These are phyloP conservation scores for Rhodotorula taiwanensis DNA, from an alignment of 768 basidiomycete genomes.

Conservation along the genomic window DNA sequence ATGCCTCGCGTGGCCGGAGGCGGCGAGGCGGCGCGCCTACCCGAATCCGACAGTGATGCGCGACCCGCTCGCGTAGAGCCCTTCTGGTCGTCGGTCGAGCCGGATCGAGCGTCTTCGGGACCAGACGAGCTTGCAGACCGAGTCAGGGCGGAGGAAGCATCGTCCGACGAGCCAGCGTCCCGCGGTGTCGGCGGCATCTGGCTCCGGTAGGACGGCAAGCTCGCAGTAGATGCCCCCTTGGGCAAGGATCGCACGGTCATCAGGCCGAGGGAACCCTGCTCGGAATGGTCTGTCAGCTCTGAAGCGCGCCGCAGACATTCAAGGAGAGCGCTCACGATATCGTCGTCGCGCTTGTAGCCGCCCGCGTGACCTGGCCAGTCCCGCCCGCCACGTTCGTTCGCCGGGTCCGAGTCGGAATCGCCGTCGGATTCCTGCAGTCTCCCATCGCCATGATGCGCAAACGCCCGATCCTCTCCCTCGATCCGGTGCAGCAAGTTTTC, in stretches of 20 bases:
- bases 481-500: background rate
- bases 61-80: too few relatives aligned
- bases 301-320: background rate
- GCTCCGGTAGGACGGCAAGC: background rate
- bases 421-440: background rate
- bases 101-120: too few relatives aligned
- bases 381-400: too few relatives aligned
- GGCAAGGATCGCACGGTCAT: slow-evolving; percentile 13
- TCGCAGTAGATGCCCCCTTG: background rate
- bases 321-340: background rate
- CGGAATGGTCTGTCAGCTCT: background rate
- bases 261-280: background rate
- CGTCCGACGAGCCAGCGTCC: background rate
- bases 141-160: background rate
- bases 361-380: background rate
- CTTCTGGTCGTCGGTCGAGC: too few relatives aligned
- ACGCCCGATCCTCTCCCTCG: background rate
- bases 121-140: too few relatives aligned
- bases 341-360: background rate
- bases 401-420: background rate
- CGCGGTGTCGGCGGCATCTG: background rate
- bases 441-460: too few relatives aligned
- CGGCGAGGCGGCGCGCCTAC: background rate
- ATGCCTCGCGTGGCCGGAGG: slow-evolving; percentile 20
- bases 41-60: too few relatives aligned